Evolutionary conservation across 768 basidiomycete species (phyloP).

Genomic region (Boletus insuetus): DNA sequence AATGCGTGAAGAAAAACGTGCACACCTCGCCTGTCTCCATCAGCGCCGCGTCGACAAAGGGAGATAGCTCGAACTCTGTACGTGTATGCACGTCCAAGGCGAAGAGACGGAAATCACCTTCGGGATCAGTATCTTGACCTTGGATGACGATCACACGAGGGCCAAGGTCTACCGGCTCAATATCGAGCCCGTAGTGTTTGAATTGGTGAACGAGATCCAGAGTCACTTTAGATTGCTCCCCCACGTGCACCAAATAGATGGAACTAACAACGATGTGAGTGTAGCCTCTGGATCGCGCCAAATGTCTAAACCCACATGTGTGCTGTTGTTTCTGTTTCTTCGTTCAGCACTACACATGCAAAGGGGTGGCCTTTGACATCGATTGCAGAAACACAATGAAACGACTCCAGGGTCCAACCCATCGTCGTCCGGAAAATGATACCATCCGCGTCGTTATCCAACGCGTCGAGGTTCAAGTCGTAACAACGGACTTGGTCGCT

Average conservation of each 20-base stretch:
- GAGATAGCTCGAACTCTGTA: not conserved
- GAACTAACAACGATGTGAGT: conserved; percentile 7
- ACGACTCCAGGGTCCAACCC: not conserved
- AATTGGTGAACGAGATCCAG: conserved; percentile 15
- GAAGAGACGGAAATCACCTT: not conserved
- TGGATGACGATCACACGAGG: not conserved
- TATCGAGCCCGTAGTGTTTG: no score
- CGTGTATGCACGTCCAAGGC: not conserved
- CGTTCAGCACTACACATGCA: conserved; percentile 12
- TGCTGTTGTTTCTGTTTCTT: no score
- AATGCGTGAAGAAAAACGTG: not conserved
- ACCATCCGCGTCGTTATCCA: no score
- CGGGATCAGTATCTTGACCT: not conserved
- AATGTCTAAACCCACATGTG: no score
- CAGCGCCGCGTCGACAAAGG: not conserved
- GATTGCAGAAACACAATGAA: conserved; percentile 6
- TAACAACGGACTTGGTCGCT: conserved; percentile 14
- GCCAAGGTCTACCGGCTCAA: no score
- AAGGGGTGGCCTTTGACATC: conserved; percentile 15
- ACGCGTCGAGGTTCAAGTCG: conserved; percentile 10
- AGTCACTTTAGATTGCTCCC: not conserved
- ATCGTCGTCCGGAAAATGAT: conserved; percentile 7
- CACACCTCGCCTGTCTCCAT: not conserved
- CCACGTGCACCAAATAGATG: conserved; percentile 3
- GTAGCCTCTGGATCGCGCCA: not conserved